A percentile compares a stretch with the other conserved stretches of the same genome.
Evolutionary conservation across 306 rosid species (phyloP).

Genomic region (Casuarina cunninghamiana): DNA sequence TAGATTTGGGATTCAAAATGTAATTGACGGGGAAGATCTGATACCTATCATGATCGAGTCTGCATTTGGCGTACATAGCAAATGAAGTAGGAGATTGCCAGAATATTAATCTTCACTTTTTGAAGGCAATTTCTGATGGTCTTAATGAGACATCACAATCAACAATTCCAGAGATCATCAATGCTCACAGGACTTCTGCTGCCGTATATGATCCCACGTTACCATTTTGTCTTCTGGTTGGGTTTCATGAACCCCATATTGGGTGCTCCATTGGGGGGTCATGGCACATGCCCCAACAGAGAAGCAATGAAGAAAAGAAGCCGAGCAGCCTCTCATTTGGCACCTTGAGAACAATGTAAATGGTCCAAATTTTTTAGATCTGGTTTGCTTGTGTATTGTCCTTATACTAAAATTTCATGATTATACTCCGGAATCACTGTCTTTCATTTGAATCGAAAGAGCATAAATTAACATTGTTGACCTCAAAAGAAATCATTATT

Average conservation of each 20-base stretch:
- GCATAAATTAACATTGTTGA: too few relatives aligned
- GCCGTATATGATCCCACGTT: background rate
- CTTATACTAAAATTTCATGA: background rate
- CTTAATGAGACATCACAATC: background rate
- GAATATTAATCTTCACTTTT: conserved; percentile 18
- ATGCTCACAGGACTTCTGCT: background rate
- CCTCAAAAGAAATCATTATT: background rate
- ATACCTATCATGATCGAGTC: conserved; percentile 30
- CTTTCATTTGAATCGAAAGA: background rate
- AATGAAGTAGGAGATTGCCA: conserved; percentile 8
- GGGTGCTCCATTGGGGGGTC: background rate
- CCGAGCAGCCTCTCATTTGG: background rate
- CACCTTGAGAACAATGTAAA: too few relatives aligned
- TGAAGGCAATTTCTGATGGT: conserved; percentile 22
- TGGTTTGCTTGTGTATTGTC: too few relatives aligned
- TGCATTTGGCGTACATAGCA: conserved; percentile 35
- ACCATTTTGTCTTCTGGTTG: background rate
- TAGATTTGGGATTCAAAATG: conserved; percentile 18
- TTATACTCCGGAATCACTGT: background rate
- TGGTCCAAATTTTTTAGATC: too few relatives aligned
- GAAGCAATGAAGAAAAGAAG: background rate
- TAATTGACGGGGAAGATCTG: conserved; percentile 23
- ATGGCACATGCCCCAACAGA: background rate
- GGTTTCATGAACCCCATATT: background rate
- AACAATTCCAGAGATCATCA: background rate